Conservation (phyloP, 306 rosid genomes). For the Datisca glomerata region DNA sequence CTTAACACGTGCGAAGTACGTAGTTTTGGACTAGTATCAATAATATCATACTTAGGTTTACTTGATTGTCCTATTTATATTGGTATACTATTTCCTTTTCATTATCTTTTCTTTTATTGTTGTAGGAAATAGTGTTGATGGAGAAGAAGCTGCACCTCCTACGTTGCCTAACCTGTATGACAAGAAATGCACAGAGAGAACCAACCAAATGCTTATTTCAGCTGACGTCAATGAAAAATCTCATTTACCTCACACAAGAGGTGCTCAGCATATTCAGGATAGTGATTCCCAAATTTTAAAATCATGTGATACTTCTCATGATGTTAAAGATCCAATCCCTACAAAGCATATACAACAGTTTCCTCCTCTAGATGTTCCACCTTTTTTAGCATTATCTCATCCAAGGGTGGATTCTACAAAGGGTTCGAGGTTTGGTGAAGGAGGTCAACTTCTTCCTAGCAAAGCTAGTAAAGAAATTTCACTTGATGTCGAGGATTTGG, state of each 20-base stretch:
- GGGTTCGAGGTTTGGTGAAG: constrained; percentile 42
- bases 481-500: constrained; percentile 61
- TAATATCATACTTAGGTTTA: no score
- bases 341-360: constrained; percentile 26
- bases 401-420: constrained; percentile 32
- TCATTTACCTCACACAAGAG: constrained; percentile 24
- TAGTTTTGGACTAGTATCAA: no score
- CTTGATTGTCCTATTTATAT: no score
- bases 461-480: constrained; percentile 36
- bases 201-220: constrained; percentile 25
- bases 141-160: constrained; percentile 26
- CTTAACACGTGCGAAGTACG: no score
- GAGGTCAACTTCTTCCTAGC: constrained; percentile 35
- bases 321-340: constrained; percentile 38
- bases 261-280: constrained; percentile 28
- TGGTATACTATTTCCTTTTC: background rate
- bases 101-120: no score
- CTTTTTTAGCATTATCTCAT: constrained; percentile 19
- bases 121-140: constrained; percentile 30
- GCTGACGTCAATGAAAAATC: constrained; percentile 35
- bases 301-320: constrained; percentile 33
- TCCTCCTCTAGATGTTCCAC: constrained; percentile 30
- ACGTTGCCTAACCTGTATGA: constrained; percentile 41
- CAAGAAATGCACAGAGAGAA: constrained; percentile 36
- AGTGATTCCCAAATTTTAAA: constrained; percentile 31